phyloP scores from a whole-genome alignment of 2,329 filamentous ascomycete species.

The Fusarium torulosum region DNA sequence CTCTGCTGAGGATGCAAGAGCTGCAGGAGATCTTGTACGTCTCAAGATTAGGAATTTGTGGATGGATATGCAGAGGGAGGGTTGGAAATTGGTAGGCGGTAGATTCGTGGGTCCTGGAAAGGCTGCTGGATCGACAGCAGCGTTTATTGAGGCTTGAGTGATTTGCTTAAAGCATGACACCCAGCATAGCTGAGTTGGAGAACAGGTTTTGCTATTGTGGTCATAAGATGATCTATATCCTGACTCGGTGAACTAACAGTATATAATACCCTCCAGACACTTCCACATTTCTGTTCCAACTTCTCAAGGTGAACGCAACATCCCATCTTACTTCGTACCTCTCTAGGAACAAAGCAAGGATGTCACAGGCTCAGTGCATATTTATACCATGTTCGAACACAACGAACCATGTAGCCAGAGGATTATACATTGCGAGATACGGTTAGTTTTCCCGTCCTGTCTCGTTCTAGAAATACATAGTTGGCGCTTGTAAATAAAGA shows the following conservation, averaged over 20 bases:
- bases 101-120: constrained; percentile 57
- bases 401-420: constrained; percentile 8
- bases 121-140: constrained; percentile 52
- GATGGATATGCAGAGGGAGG: constrained; percentile 72
- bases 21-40: constrained; percentile 87
- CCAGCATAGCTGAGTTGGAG: too few relatives aligned
- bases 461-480: constrained; percentile 55
- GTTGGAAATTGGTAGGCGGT: constrained; percentile 73
- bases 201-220: too few relatives aligned
- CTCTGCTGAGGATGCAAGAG: constrained; percentile 89
- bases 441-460: constrained; percentile 42
- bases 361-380: neutral
- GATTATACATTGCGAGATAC: constrained; percentile 44
- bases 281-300: too few relatives aligned
- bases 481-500: constrained; percentile 46
- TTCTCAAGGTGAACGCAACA: too few relatives aligned
- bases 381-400: neutral
- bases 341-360: neutral
- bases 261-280: neutral
- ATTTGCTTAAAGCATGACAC: neutral
- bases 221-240: neutral
- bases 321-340: neutral
- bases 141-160: constrained; percentile 52
- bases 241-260: neutral
- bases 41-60: constrained; percentile 78